Evolutionary conservation across 345 rosid species (phyloP).

Genomic region (Gossypioides kirkii): DNA sequence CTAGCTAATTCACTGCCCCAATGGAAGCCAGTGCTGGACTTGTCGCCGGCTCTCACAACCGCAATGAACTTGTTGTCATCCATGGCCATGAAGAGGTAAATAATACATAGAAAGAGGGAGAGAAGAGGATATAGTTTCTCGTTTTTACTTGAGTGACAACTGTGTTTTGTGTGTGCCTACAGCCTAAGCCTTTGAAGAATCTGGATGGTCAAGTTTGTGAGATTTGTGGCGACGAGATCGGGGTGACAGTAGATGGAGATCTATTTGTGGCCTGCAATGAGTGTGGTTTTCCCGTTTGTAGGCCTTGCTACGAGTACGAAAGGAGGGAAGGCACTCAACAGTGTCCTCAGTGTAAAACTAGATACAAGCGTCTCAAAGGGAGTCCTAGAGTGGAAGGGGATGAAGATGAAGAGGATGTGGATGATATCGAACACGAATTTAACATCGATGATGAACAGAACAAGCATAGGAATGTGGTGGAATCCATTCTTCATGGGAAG

Average conservation of each 20-base stretch:
- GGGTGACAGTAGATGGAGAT: constrained; percentile 86
- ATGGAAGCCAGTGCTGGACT: constrained; percentile 99
- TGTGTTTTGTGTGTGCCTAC: constrained; percentile 21
- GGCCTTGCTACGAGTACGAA: constrained; percentile 97
- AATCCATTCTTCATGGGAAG: constrained; percentile 87
- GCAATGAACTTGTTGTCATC: constrained; percentile 95
- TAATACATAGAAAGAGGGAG: too few relatives aligned
- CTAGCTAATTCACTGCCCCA: not conserved
- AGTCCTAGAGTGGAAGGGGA: constrained; percentile 92
- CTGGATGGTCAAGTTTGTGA: constrained; percentile 90
- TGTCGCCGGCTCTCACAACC: constrained; percentile 97
- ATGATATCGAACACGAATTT: constrained; percentile 91
- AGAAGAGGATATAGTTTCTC: not conserved
- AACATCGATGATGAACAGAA: constrained; percentile 71
- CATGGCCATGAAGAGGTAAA: constrained; percentile 97
- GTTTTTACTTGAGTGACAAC: not conserved
- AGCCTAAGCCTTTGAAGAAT: constrained; percentile 86
- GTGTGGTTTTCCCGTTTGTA: constrained; percentile 91
- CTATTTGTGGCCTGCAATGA: constrained; percentile 94
- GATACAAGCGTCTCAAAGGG: constrained; percentile 97
- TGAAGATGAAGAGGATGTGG: constrained; percentile 92
- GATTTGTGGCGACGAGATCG: constrained; percentile 88
- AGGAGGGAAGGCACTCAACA: constrained; percentile 85
- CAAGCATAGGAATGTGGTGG: constrained; percentile 59
- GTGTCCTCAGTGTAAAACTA: constrained; percentile 93